Conservation (phyloP, 2,329 filamentous ascomycete genomes). For the Colletotrichum shisoi region DNA sequence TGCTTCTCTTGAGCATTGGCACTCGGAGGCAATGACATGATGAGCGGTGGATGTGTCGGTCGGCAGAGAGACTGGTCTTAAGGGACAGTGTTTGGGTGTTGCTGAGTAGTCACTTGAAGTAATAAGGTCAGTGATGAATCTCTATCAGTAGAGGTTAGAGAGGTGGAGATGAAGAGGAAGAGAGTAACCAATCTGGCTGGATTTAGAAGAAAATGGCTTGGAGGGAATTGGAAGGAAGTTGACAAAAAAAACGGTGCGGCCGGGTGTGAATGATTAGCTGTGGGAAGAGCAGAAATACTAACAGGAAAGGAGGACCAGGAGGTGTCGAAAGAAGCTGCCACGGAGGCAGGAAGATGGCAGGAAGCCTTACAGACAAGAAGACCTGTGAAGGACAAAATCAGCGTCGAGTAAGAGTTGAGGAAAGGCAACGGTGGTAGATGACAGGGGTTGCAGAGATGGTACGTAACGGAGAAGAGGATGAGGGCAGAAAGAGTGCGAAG, state of each 20-base stretch:
- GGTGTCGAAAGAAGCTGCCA: no score
- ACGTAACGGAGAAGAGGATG: no score
- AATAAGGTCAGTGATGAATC: no score
- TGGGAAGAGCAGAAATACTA: not conserved
- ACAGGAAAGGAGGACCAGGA: not conserved
- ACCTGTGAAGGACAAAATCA: no score
- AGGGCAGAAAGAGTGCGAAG: no score
- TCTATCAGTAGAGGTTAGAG: not conserved
- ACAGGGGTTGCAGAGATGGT: not conserved
- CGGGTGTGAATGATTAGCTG: rapidly evolving
- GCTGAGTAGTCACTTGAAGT: not conserved
- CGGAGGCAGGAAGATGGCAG: not conserved
- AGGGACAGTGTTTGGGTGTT: not conserved
- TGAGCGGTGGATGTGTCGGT: not conserved
- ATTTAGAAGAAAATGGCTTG: not conserved
- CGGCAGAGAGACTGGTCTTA: no score
- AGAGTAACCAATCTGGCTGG: not conserved
- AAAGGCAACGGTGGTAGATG: not conserved
- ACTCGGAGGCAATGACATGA: not conserved
- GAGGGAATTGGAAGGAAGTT: not conserved
- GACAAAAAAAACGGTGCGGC: not conserved
- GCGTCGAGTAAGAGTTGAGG: not conserved
- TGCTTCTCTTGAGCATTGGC: not conserved
- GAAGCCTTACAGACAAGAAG: not conserved
- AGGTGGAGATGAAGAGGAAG: no score